phyloP scores from a whole-genome alignment of 148 eudicot genomes.

The Fagopyrum tataricum region DNA sequence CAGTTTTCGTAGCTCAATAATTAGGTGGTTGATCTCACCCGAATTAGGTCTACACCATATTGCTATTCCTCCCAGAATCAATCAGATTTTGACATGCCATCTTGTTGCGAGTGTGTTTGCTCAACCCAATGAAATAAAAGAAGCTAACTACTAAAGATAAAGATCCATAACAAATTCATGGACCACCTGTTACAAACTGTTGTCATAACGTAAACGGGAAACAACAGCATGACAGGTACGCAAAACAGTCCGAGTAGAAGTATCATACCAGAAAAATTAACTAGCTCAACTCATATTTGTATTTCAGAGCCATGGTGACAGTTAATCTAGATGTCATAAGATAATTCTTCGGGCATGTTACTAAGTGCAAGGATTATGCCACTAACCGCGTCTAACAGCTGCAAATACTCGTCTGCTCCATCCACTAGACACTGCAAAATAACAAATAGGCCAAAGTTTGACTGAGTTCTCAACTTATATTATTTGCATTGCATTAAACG shows the following conservation, averaged over 20 bases:
- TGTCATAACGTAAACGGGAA: neutral
- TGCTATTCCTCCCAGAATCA: constrained; percentile 2
- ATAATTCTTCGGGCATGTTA: constrained; percentile 56
- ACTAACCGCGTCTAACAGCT: constrained; percentile 81
- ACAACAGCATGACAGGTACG: neutral
- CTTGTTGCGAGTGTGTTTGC: neutral
- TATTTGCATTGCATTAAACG: no score
- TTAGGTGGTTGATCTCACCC: constrained; percentile 10
- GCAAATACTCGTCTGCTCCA: constrained; percentile 98
- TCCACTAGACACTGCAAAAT: constrained; percentile 72
- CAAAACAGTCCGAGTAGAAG: neutral
- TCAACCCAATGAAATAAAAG: neutral
- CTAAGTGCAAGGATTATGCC: constrained; percentile 53
- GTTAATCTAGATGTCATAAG: constrained; percentile 21
- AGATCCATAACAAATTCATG: constrained; percentile 4
- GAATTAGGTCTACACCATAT: constrained; percentile 7
- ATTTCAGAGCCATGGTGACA: no score
- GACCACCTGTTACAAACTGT: neutral
- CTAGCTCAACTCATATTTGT: neutral
- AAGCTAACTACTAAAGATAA: neutral
- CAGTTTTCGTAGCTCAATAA: neutral
- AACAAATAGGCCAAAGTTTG: neutral
- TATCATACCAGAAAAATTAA: neutral
- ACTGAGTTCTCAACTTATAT: neutral
- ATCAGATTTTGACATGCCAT: constrained; percentile 1